Conservation (phyloP, 2,329 filamentous ascomycete species). For the Alternaria ethzedia region DNA sequence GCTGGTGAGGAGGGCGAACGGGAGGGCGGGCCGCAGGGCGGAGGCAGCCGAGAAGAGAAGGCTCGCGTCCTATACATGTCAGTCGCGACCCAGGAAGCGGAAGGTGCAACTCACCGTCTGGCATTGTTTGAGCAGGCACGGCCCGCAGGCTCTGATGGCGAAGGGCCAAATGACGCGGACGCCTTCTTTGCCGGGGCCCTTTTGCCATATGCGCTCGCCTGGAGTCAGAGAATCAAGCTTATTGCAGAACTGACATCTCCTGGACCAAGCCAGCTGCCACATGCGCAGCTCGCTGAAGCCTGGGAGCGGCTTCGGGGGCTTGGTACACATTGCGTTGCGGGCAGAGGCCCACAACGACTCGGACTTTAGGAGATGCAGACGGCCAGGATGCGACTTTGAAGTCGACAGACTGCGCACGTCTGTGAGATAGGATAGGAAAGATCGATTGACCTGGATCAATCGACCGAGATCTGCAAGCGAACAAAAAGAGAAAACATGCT, state of each 20-base stretch:
- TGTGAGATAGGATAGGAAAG: constrained; percentile 62
- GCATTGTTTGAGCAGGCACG: constrained; percentile 66
- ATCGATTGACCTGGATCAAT: constrained; percentile 71
- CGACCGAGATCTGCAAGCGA: constrained; percentile 68
- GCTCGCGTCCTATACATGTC: constrained; percentile 67
- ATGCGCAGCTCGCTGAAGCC: constrained; percentile 74
- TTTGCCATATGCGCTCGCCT: constrained; percentile 58
- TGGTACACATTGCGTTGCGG: constrained; percentile 68
- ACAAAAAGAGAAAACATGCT: constrained; percentile 71
- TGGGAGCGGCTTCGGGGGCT: constrained; percentile 71
- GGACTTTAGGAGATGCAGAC: constrained; percentile 58
- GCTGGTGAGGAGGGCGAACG: constrained; percentile 69
- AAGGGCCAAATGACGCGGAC: constrained; percentile 76
- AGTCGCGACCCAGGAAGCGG: constrained; percentile 21
- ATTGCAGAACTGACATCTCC: constrained; percentile 71
- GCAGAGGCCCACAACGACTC: constrained; percentile 75
- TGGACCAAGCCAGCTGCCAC: constrained; percentile 72
- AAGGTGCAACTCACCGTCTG: constrained; percentile 64
- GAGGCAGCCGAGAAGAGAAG: constrained; percentile 68
- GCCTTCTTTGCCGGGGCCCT: constrained; percentile 67
- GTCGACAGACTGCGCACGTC: constrained; percentile 42
- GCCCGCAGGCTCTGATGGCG: constrained; percentile 68
- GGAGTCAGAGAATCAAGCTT: constrained; percentile 45
- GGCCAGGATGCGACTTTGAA: constrained; percentile 39
- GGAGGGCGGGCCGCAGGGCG: constrained; percentile 70